Percentiles rank a stretch among this genome's conserved stretches.
phyloP scores from a whole-genome alignment of 345 rosid genomes.

The Eucalyptus marginata region DNA sequence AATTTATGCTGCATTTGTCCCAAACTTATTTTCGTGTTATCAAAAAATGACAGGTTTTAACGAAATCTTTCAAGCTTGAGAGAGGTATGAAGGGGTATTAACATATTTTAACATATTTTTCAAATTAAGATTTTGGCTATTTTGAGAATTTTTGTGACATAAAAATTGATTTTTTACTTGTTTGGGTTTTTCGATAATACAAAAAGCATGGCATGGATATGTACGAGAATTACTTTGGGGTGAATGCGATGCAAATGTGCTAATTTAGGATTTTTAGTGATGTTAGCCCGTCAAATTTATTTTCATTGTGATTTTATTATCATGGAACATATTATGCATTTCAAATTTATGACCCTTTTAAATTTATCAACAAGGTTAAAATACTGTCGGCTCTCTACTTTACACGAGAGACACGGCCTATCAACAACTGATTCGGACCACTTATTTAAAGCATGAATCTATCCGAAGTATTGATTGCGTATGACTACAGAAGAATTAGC shows the following conservation, averaged over 20 bases:
- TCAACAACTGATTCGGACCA: background rate
- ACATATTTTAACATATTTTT: background rate
- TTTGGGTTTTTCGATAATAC: background rate
- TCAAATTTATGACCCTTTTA: background rate
- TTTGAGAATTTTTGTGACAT: background rate
- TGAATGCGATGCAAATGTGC: background rate
- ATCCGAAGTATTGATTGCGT: background rate
- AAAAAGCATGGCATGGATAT: background rate
- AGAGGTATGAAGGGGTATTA: accelerated
- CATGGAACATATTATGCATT: background rate
- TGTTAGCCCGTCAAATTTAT: background rate
- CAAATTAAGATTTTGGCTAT: background rate
- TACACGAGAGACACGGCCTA: background rate
- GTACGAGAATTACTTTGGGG: background rate
- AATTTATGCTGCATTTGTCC: accelerated
- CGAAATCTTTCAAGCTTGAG: background rate
- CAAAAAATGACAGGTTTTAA: accelerated
- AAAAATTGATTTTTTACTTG: background rate
- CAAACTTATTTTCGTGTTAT: background rate
- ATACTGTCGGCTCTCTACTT: background rate
- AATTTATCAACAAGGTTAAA: background rate
- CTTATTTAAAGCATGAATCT: background rate
- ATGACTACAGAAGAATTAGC: background rate
- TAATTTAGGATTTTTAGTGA: background rate
- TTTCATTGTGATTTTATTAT: too few species aligned